A percentile compares a stretch with the other conserved stretches of the same genome.
These are phyloP conservation scores for Neoboletus magnificus DNA, from an alignment of 768 basidiomycete species.

Conservation along the genomic window DNA sequence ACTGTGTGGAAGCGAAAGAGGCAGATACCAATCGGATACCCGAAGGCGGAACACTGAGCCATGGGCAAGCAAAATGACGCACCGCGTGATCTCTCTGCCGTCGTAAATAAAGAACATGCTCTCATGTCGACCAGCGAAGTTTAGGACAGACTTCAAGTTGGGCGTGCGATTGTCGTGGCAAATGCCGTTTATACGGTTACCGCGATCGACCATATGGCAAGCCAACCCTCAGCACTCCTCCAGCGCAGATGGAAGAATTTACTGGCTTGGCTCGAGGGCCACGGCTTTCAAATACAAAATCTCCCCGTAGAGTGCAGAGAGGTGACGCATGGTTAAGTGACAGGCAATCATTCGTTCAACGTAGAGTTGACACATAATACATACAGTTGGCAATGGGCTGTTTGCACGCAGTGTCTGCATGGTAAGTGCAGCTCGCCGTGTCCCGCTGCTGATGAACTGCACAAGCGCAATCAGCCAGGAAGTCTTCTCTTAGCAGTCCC, in stretches of 20 bases:
- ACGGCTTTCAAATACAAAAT: conserved; percentile 44
- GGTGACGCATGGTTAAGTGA: conserved; percentile 47
- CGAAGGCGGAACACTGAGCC: background rate
- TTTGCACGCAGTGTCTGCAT: conserved; percentile 46
- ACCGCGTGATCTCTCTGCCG: conserved; percentile 3
- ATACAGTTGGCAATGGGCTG: conserved; percentile 63
- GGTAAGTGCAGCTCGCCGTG: conserved; percentile 32
- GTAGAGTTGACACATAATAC: conserved; percentile 3
- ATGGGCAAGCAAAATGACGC: background rate
- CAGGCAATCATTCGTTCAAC: conserved; percentile 1
- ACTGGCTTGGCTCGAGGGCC: conserved; percentile 48
- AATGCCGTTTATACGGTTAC: too few relatives aligned
- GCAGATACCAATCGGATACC: background rate
- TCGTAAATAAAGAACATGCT: background rate
- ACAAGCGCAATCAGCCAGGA: conserved; percentile 40
- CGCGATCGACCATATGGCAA: conserved; percentile 1
- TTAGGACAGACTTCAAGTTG: too few relatives aligned
- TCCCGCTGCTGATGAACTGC: background rate
- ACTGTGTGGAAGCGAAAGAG: background rate
- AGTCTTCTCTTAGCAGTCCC: conserved; percentile 70
- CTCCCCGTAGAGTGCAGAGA: conserved; percentile 52
- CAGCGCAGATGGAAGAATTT: conserved; percentile 43
- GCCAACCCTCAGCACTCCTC: background rate
- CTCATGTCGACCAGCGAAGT: too few relatives aligned
- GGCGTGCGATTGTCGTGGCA: background rate